These are phyloP conservation scores for Fistulifera pelliculosa DNA, from an alignment of 108 stramenopile species.

Conservation along the genomic window DNA sequence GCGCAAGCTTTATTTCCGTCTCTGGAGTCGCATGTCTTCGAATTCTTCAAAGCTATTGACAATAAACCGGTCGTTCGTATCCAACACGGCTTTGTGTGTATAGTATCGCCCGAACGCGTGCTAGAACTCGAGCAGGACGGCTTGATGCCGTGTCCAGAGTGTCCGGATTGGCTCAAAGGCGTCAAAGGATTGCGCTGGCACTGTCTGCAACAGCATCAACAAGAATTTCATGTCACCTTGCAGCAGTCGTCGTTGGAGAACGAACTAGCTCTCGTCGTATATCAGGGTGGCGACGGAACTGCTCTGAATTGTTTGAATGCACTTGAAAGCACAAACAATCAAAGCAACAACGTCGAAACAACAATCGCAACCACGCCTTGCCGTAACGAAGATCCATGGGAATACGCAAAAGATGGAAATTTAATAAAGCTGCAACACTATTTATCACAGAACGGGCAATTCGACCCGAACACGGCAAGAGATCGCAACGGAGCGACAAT, in stretches of 20 bases:
- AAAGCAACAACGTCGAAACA: slow-evolving; percentile 1
- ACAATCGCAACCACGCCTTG: no score
- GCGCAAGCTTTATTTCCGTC: slow-evolving; percentile 25
- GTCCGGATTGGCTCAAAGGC: slow-evolving; percentile 74
- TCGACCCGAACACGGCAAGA: slow-evolving; percentile 5
- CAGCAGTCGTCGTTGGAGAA: background rate
- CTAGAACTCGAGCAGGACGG: slow-evolving; percentile 27
- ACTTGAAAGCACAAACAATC: background rate
- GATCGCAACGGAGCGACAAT: slow-evolving; percentile 62
- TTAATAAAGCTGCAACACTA: slow-evolving; percentile 10
- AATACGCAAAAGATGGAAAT: slow-evolving; percentile 19
- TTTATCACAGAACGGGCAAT: slow-evolving; percentile 6
- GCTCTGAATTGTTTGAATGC: slow-evolving; percentile 24
- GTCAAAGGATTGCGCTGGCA: slow-evolving; percentile 87
- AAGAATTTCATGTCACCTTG: slow-evolving; percentile 24
- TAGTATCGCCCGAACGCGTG: slow-evolving; percentile 39
- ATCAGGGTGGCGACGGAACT: slow-evolving; percentile 39
- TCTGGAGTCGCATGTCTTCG: slow-evolving; percentile 7
- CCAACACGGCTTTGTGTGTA: slow-evolving; percentile 54
- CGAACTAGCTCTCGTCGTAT: slow-evolving; percentile 17
- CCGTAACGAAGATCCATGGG: slow-evolving; percentile 17
- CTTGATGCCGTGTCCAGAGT: slow-evolving; percentile 61
- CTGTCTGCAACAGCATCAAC: slow-evolving; percentile 45
- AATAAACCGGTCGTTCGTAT: slow-evolving; percentile 18
- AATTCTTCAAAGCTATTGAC: slow-evolving; percentile 14